These are phyloP conservation scores for Erodium texanum DNA, from an alignment of 441 rosid genomes.

Conservation along the genomic window DNA sequence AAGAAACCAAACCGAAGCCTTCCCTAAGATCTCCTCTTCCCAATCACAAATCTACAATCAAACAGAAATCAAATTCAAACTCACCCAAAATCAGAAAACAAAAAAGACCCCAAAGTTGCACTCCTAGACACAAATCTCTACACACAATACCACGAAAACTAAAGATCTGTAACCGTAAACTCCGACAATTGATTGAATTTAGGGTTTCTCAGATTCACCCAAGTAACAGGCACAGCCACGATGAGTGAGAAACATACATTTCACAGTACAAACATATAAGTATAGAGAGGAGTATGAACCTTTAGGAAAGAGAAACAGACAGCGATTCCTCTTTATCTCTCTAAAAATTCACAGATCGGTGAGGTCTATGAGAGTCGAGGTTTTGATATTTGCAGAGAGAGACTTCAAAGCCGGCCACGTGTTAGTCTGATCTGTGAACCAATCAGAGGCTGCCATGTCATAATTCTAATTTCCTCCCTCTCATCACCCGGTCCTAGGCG, in stretches of 20 bases:
- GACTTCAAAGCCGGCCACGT: background rate
- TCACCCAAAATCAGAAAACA: too few species aligned
- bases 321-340: background rate
- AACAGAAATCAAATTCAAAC: background rate
- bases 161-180: background rate
- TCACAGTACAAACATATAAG: too few species aligned
- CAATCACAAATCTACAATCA: background rate
- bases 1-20: background rate
- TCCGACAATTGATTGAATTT: background rate
- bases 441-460: background rate
- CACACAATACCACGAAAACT: background rate
- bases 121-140: background rate
- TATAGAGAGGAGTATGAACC: background rate
- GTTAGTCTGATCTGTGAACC: background rate
- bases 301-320: background rate
- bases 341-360: background rate
- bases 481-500: too few species aligned
- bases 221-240: background rate
- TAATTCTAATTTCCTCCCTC: background rate
- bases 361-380: background rate
- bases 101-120: too few species aligned
- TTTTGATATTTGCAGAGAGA: background rate
- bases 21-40: slow-evolving; percentile 1
- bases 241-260: background rate
- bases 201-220: background rate